These are phyloP conservation scores for Gentiana straminea DNA, from an alignment of 257 asterid species.

Conservation along the genomic window DNA sequence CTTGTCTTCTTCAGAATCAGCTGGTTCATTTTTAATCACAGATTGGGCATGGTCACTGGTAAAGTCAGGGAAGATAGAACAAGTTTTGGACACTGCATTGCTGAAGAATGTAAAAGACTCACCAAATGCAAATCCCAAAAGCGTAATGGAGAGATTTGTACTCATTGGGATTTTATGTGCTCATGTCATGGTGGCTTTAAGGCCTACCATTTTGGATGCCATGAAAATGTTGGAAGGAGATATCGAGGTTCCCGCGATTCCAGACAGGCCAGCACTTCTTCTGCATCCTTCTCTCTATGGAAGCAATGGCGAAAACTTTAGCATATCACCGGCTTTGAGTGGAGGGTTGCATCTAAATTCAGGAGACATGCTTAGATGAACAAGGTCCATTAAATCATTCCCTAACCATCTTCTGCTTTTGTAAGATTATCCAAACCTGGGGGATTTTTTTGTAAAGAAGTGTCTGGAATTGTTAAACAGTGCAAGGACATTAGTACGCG, in stretches of 20 bases:
- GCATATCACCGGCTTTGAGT: constrained; percentile 52
- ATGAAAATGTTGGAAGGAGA: constrained; percentile 90
- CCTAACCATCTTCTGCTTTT: not conserved
- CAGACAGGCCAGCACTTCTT: constrained; percentile 70
- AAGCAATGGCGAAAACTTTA: constrained; percentile 28
- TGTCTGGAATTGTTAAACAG: no score
- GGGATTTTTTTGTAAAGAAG: not conserved
- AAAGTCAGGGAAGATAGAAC: constrained; percentile 48
- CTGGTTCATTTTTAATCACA: constrained; percentile 44
- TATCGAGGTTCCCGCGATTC: constrained; percentile 61
- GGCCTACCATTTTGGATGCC: constrained; percentile 82
- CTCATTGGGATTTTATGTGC: constrained; percentile 75
- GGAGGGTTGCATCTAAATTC: constrained; percentile 31
- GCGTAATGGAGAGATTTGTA: constrained; percentile 68
- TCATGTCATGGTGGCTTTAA: constrained; percentile 86
- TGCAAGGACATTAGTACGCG: no score
- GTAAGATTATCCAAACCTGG: not conserved
- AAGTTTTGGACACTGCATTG: constrained; percentile 42
- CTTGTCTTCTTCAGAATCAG: constrained; percentile 36
- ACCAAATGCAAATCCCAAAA: constrained; percentile 40
- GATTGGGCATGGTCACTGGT: constrained; percentile 93
- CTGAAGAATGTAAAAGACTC: constrained; percentile 34
- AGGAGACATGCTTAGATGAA: constrained; percentile 70
- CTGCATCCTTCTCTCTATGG: constrained; percentile 50
- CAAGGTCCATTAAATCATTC: not conserved